A percentile compares a stretch with the other conserved stretches of the same genome.
These are phyloP conservation scores for Lagerstroemia speciosa DNA, from an alignment of 345 rosid species.

Conservation along the genomic window DNA sequence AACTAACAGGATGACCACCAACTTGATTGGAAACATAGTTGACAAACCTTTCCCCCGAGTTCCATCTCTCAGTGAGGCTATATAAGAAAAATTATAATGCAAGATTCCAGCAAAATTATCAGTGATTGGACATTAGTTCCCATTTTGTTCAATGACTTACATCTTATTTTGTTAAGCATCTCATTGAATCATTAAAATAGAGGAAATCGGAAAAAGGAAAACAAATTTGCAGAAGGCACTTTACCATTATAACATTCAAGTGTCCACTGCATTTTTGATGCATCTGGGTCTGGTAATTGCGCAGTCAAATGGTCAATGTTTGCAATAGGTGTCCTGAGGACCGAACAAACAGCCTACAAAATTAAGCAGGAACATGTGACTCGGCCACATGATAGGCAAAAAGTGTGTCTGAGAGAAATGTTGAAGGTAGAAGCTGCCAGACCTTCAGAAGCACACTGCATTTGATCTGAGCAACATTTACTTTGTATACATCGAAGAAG, in stretches of 20 bases:
- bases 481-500: slow-evolving; percentile 56
- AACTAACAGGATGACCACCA: background rate
- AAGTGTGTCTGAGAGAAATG: background rate
- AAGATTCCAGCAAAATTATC: background rate
- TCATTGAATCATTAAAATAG: background rate
- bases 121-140: background rate
- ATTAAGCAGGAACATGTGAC: background rate
- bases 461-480: slow-evolving; percentile 47
- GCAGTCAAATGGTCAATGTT: slow-evolving; percentile 61
- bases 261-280: slow-evolving; percentile 69
- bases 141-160: background rate
- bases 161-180: background rate
- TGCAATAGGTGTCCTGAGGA: slow-evolving; percentile 64
- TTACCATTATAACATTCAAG: slow-evolving; percentile 70
- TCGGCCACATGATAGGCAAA: slow-evolving; percentile 9
- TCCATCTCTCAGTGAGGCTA: background rate
- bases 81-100: background rate
- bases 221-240: background rate
- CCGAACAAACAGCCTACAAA: slow-evolving; percentile 68
- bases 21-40: background rate
- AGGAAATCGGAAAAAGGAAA: background rate
- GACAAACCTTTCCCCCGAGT: background rate
- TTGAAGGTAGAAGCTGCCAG: background rate
- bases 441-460: slow-evolving; percentile 82
- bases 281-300: slow-evolving; percentile 61